Evolutionary conservation across 495 filamentous ascomycete species (phyloP).

Genomic region (Polyplosphaeria fusca): DNA sequence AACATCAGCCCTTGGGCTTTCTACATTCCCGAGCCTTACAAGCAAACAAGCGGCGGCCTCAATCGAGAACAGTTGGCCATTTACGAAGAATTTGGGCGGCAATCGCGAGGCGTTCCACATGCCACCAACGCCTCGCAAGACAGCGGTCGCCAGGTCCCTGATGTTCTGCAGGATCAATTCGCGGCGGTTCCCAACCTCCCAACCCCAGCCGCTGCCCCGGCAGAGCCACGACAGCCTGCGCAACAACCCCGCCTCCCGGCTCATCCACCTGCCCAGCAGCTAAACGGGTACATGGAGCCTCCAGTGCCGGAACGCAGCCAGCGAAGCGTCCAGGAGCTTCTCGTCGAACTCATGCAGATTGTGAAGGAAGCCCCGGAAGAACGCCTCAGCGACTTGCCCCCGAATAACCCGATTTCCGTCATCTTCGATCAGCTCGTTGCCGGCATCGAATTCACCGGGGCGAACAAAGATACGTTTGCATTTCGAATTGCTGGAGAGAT

Average conservation of each 20-base stretch:
- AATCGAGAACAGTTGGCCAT: slow-evolving; percentile 92
- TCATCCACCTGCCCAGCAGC: slow-evolving; percentile 49
- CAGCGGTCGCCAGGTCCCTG: slow-evolving; percentile 57
- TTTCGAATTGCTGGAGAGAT: slow-evolving; percentile 66
- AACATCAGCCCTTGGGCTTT: slow-evolving; percentile 76
- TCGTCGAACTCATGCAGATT: slow-evolving; percentile 66
- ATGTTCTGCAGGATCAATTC: slow-evolving; percentile 82
- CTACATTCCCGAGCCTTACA: slow-evolving; percentile 86
- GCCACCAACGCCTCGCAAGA: slow-evolving; percentile 57
- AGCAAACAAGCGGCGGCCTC: slow-evolving; percentile 72
- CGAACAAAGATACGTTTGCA: slow-evolving; percentile 62
- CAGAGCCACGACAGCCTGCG: slow-evolving; percentile 63
- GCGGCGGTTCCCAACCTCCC: slow-evolving; percentile 70
- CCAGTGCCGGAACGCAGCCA: slow-evolving; percentile 52
- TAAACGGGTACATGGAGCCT: slow-evolving; percentile 64
- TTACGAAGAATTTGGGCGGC: slow-evolving; percentile 90
- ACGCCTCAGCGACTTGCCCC: slow-evolving; percentile 63
- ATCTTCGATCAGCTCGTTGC: slow-evolving; percentile 52
- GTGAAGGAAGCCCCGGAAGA: slow-evolving; percentile 65
- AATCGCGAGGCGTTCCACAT: slow-evolving; percentile 62
- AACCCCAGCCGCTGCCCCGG: slow-evolving; percentile 76
- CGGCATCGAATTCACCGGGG: slow-evolving; percentile 46
- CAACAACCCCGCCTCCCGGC: slow-evolving; percentile 48
- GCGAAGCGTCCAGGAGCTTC: slow-evolving; percentile 57
- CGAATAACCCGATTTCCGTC: slow-evolving; percentile 30